These are phyloP conservation scores for Emergomyces africanus DNA, from an alignment of 2,329 filamentous ascomycete species.

Conservation along the genomic window DNA sequence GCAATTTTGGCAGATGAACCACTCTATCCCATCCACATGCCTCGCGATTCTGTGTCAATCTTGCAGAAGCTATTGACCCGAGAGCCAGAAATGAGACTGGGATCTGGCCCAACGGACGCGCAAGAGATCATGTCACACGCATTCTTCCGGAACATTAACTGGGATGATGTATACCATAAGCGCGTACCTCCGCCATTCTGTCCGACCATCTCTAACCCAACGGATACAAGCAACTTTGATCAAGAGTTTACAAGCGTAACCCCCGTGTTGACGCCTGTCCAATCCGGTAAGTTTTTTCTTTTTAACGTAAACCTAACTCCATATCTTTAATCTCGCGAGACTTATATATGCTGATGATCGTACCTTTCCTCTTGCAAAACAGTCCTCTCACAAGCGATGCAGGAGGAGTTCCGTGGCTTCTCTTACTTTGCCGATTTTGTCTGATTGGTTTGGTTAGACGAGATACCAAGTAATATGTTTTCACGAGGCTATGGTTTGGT, in stretches of 20 bases:
- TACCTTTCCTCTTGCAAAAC: constrained; percentile 4
- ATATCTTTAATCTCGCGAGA: background rate
- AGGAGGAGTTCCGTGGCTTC: constrained; percentile 98
- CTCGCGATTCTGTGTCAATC: constrained; percentile 91
- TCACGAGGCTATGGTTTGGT: background rate
- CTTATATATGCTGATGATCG: background rate
- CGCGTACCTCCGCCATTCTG: constrained; percentile 77
- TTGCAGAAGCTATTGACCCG: constrained; percentile 93
- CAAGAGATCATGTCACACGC: constrained; percentile 98
- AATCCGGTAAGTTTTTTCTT: constrained; percentile 75
- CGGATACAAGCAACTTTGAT: constrained; percentile 99
- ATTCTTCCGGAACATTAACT: constrained; percentile 96
- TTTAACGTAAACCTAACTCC: no score
- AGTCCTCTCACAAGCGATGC: constrained; percentile 98
- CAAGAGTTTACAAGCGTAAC: constrained; percentile 98
- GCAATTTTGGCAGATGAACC: constrained; percentile 96
- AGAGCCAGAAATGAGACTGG: constrained; percentile 84
- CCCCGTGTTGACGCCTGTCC: constrained; percentile 89
- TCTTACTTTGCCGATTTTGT: constrained; percentile 92
- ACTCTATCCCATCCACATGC: constrained; percentile 97
- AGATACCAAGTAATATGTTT: background rate
- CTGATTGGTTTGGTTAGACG: constrained; percentile 28
- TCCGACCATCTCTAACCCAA: constrained; percentile 78
- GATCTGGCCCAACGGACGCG: constrained; percentile 89
- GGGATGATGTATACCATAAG: constrained; percentile 98